Conservation (phyloP, 495 filamentous ascomycete species). For the Cercophora scortea region DNA sequence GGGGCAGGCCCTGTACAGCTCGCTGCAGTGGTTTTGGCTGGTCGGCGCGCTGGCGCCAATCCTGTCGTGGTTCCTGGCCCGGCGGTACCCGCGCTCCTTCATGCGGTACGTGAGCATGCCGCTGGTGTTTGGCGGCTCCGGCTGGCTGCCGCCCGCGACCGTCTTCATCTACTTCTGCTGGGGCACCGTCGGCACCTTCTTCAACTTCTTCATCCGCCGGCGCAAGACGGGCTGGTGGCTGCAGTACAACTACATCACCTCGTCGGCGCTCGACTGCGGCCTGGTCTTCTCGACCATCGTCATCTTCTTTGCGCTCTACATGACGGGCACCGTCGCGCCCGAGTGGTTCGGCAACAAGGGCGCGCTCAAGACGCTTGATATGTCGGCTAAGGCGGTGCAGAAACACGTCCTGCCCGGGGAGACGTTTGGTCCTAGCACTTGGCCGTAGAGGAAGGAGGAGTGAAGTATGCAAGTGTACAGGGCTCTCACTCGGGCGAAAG, state of each 20-base stretch:
- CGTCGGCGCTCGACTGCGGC: conserved; percentile 63
- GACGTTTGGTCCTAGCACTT: conserved; percentile 38
- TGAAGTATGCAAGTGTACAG: neutral
- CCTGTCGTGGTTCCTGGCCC: conserved; percentile 52
- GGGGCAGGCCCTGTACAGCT: conserved; percentile 52
- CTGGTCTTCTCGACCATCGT: conserved; percentile 58
- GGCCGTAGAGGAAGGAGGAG: conserved; percentile 20
- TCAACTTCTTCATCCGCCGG: conserved; percentile 58
- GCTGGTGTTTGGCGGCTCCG: conserved; percentile 57
- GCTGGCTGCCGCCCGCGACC: conserved; percentile 55
- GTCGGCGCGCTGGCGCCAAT: conserved; percentile 53
- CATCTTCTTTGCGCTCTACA: conserved; percentile 62
- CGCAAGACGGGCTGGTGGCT: conserved; percentile 65
- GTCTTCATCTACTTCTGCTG: conserved; percentile 60
- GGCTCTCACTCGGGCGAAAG: neutral
- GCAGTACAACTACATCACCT: conserved; percentile 72
- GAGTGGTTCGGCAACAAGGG: conserved; percentile 61
- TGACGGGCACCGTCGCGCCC: conserved; percentile 43
- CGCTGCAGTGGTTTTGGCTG: conserved; percentile 62
- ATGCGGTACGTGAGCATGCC: conserved; percentile 58
- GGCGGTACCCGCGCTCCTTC: conserved; percentile 47
- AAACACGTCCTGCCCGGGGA: conserved; percentile 23
- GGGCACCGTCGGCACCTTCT: conserved; percentile 59
- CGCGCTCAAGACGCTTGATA: conserved; percentile 32
- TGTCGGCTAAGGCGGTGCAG: conserved; percentile 25